Base-by-base conservation (phyloP, 106 monocot species). In the Dendrobium catenatum region DNA sequence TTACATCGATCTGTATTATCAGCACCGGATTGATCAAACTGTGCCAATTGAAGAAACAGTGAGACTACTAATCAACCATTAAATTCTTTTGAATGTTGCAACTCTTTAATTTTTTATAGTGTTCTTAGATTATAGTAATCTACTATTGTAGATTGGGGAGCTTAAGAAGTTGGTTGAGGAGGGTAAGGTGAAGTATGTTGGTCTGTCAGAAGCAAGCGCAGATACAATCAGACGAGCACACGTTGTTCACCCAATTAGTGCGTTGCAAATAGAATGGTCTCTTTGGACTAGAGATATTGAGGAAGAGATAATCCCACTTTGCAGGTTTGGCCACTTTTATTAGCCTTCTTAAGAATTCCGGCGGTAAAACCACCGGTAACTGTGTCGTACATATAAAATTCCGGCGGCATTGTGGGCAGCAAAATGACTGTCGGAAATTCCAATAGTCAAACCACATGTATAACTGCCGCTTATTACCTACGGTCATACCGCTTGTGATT, bases 201-300 rank as follows among this genome's bases (percentile, higher is more conserved):
- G 92, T 2, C 49, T 92, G 5, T 92, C 92, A 9, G 88, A 92
- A 76, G 92, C 92, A 1, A 89, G 88, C 74, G 78, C 86, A 9
- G 89, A 92, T 72, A 92, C 92, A 0, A 88, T 92, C 42, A 84
- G 86, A 29, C 83, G 92, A 42, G 92, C 92, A 47, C 89, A 92
- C 80, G 86, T 84, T 9, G 84, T 92, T 67, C 92, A 92, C 82
- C 89, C 92, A 5, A 86, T 92, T 29, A 85, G 84, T 29, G 89
- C 92, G 19, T 74, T 92, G 73, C 92, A 92, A 72, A 88, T 92
- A 55, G 92, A 92, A 41, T 92, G 92, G 92, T 92, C 92, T 42
- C 84, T 92, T 27, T 92, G 92, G 89, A 92, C 82, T 42, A 88
- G 92, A 11, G 89, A 92, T 51, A 84, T 92, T 2, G 92, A 92